Evolutionary conservation across 371 early-diverging fungal genomes (phyloP), one percentile per base, ranked within the genome.

Genomic region (Paraphysoderma sedebokerense): DNA sequence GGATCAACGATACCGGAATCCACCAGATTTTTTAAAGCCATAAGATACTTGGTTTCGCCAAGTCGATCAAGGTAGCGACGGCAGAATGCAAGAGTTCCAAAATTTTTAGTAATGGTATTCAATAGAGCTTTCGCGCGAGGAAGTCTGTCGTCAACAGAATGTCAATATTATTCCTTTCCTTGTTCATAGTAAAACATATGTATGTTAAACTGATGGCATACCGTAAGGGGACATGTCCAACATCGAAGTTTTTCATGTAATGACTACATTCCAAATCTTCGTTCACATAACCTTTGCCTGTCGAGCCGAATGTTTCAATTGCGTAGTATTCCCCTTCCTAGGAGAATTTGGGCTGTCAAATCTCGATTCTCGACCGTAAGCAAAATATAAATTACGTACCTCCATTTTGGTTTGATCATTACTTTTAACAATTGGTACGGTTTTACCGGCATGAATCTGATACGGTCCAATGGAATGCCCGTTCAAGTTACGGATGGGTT

Each of bases 51-150:
- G 13, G 75, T 72, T 56, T 90, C 90, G 15, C 92, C 91, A 44
- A 85, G 49, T 32, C 90, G 80, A 65, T 98, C 98, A 36, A 98
- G 61, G 64, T 97, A 98, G 50, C 98, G 74, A 50, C 95, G 82
- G 62, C 98, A 98, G 79, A 97, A 99, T 8, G 99, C 90, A 33
- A 99, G 69, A 5, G 99, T 97, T 35, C 89, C 92, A 65, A 98
- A 95, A 59, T 83, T 74, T 55, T 86, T 82, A 58, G 81, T 82
- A 57, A 99, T 96, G 15, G 86, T 77, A 44, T 74, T 66, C 19
- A 93, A 66, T 19, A 99, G 74, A 32, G 71, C 63, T 70, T 89
- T 91, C 31, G 92, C 87, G 27, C 79, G 73, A 19, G 87, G 77
- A 27, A 90, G 46, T 36, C 80, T 24, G 15, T 26, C 20, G 40